These are phyloP conservation scores for Plasmodium coatneyi DNA, from an alignment of 169 alveolate genomes.

Conservation along the genomic window DNA sequence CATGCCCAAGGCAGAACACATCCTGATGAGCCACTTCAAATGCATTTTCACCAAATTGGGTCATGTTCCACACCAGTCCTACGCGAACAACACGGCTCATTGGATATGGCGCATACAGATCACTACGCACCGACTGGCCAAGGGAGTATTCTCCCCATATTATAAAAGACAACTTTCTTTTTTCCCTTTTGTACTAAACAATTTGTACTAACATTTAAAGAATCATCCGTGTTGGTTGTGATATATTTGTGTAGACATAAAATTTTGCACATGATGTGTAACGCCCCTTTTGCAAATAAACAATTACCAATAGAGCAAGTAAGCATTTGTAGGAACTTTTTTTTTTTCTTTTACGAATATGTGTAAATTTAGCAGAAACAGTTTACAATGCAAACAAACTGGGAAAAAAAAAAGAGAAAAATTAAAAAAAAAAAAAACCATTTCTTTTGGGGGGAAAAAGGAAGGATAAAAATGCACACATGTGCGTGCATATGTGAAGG, in stretches of 20 bases:
- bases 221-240: background rate
- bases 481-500: background rate
- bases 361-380: background rate
- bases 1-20: background rate
- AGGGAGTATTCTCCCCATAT: too few species aligned
- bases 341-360: background rate
- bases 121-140: too few species aligned
- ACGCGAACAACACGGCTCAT: background rate
- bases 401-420: background rate
- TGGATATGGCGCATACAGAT: too few species aligned
- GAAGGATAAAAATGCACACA: too few species aligned
- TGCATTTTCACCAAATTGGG: background rate
- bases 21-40: background rate
- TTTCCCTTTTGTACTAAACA: background rate
- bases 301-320: background rate
- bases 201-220: background rate
- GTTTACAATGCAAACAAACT: background rate
- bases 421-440: background rate
- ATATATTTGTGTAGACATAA: background rate
- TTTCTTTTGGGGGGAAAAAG: too few species aligned
- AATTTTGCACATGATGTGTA: background rate
- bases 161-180: background rate
- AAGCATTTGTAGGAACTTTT: background rate
- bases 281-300: background rate
- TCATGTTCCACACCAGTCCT: background rate